Evolutionary conservation across 1,139 yeast genomes (phyloP), one percentile per base, ranked within the genome.

Genomic region (Blastobotrys malaysiensis): DNA sequence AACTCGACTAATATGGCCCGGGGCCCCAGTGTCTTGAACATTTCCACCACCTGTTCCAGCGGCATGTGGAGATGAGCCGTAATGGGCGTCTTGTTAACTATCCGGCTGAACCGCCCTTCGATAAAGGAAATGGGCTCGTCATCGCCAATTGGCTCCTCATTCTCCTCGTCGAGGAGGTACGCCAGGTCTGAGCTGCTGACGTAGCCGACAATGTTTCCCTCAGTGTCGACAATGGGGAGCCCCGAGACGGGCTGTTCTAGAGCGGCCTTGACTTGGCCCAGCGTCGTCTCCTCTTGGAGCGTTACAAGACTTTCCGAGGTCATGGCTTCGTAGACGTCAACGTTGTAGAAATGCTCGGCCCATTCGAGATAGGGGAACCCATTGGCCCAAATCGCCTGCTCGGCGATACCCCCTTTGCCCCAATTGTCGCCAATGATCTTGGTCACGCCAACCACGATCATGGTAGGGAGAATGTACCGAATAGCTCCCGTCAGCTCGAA

Each of bases 401-500:
- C 99, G 0, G 99, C 97, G 57, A 95, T 90, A 1, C 98, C 98
- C 21, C 84, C 86, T 45, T 80, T 77, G 1, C 96, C 96, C 77
- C 87, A 85, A 55, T 74, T 77, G 60, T 87, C 95, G 59, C 82
- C 81, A 26, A 93, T 83, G 48, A 83, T 73, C 63, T 88, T 87
- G 1, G 99, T 90, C n/a, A 86, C 81, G 0, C 96, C 93, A 1
- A 95, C 96, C 0, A 89, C 96, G 52, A 95, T 86, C 99, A 95
- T 93, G 0, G 97, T 88, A 0, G 99, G 99, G 13, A 95, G 79
- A 55, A 95, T 88, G 67, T 88, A 93, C 51, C 88, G 80, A 52
- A 93, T 74, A 1, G 99, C 99, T 24, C 99, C 99, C 0, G 99
- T 95, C 80, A 27, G 95, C 68, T 95, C 99, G 72, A 93, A 89